Conservation (phyloP, 106 monocot genomes). For the Phalaenopsis aphrodite region DNA sequence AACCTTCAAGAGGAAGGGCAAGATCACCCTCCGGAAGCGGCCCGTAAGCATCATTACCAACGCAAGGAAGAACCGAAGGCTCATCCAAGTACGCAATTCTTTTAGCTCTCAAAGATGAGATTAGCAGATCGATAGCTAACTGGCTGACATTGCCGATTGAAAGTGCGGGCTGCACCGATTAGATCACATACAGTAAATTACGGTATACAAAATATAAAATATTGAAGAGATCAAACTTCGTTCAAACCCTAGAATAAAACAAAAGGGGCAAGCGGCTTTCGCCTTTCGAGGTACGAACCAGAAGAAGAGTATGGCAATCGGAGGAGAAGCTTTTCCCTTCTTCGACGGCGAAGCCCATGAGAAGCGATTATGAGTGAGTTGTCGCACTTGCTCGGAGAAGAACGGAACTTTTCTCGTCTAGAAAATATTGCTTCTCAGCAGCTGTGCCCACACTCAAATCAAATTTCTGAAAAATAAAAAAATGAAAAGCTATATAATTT, state of each 20-base stretch:
- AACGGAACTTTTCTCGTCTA: too few relatives aligned
- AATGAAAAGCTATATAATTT: too few relatives aligned
- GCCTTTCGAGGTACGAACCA: constrained; percentile 34
- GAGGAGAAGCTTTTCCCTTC: constrained; percentile 32
- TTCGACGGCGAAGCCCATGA: constrained; percentile 37
- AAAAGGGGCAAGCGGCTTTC: background rate
- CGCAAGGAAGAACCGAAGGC: constrained; percentile 83
- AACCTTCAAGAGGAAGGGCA: constrained; percentile 85
- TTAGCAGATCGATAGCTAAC: constrained; percentile 74
- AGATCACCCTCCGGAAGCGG: constrained; percentile 62
- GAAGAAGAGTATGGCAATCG: constrained; percentile 57
- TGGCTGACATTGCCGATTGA: constrained; percentile 98
- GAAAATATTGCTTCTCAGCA: too few relatives aligned
- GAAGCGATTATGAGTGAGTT: background rate
- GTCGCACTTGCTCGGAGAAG: background rate
- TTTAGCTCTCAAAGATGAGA: constrained; percentile 47
- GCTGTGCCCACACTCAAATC: too few relatives aligned
- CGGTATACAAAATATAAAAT: background rate
- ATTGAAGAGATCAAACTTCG: background rate
- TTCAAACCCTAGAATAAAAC: background rate
- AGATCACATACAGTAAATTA: background rate
- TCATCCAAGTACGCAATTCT: constrained; percentile 80
- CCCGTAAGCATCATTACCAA: constrained; percentile 86
- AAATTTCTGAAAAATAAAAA: too few relatives aligned
- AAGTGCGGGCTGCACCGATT: constrained; percentile 53